Evolutionary conservation across 2,329 filamentous ascomycete species (phyloP).

Genomic region (Kalaharituber pfeilii): DNA sequence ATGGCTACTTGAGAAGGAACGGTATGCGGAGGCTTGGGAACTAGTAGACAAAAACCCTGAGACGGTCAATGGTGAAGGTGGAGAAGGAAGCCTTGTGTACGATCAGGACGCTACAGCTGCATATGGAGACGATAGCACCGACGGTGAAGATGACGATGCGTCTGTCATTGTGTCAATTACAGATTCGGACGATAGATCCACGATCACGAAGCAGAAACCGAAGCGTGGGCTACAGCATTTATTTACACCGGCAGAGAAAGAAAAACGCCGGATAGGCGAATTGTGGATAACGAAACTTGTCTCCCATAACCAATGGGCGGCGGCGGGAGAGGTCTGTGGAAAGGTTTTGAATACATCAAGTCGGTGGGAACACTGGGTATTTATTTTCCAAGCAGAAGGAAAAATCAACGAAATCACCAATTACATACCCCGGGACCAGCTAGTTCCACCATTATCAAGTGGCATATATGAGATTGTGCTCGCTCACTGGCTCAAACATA

Average conservation of each 20-base stretch:
- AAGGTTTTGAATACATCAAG: slow-evolving; percentile 64
- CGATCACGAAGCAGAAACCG: slow-evolving; percentile 31
- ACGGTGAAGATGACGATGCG: slow-evolving; percentile 22
- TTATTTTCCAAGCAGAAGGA: slow-evolving; percentile 69
- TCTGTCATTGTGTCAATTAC: slow-evolving; percentile 30
- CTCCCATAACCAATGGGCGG: slow-evolving; percentile 52
- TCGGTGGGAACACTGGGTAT: slow-evolving; percentile 91
- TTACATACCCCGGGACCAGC: slow-evolving; percentile 59
- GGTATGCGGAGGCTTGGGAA: slow-evolving; percentile 75
- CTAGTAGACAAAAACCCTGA: slow-evolving; percentile 79
- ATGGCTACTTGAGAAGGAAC: slow-evolving; percentile 68
- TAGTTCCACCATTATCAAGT: slow-evolving; percentile 61
- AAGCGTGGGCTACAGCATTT: slow-evolving; percentile 30
- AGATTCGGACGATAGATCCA: slow-evolving; percentile 45
- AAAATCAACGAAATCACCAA: slow-evolving; percentile 81
- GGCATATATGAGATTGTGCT: slow-evolving; percentile 79
- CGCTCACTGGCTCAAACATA: slow-evolving; percentile 66
- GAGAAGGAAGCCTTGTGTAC: slow-evolving; percentile 26
- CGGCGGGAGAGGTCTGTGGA: slow-evolving; percentile 63
- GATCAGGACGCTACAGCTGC: slow-evolving; percentile 10
- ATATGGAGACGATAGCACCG: slow-evolving; percentile 19
- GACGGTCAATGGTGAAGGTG: slow-evolving; percentile 31
- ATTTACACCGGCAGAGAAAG: slow-evolving; percentile 56
- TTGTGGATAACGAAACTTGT: slow-evolving; percentile 83
- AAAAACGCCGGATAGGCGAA: slow-evolving; percentile 82